Evolutionary conservation across 1,284 basidiomycete species (phyloP).

Genomic region (Apiotrichum gracile): DNA sequence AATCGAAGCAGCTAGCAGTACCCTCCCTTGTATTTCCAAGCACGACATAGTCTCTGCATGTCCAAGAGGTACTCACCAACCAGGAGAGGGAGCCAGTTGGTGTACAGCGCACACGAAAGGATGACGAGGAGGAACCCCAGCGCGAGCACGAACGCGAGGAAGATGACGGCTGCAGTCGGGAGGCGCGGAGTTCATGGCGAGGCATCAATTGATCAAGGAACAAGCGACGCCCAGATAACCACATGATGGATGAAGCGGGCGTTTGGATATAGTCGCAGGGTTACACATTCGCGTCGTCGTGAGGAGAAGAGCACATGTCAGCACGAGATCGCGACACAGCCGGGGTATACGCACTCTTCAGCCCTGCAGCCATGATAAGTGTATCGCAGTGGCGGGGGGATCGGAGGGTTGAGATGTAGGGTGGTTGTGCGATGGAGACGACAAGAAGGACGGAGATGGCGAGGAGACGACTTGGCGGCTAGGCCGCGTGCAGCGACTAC

Average conservation of each 20-base stretch:
- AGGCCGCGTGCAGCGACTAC: no score
- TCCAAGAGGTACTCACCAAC: constrained; percentile 95
- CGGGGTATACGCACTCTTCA: constrained; percentile 31
- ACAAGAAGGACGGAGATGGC: neutral
- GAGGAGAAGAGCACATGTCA: neutral
- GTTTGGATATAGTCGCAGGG: no score
- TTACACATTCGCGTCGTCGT: no score
- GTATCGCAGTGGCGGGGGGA: neutral
- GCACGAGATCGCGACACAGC: neutral
- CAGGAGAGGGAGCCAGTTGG: constrained; percentile 94
- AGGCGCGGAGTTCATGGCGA: neutral
- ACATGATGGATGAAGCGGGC: no score
- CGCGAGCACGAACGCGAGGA: constrained; percentile 92
- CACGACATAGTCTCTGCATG: no score
- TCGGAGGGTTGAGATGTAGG: neutral
- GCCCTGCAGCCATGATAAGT: constrained; percentile 33
- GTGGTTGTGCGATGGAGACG: neutral
- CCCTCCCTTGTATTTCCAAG: no score
- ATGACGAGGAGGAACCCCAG: constrained; percentile 96
- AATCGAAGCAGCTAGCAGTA: no score
- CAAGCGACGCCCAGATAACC: no score
- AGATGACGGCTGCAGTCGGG: constrained; percentile 66
- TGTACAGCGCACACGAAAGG: constrained; percentile 91
- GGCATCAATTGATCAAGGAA: no score
- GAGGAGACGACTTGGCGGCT: no score